phyloP scores from a whole-genome alignment of 192 early-diverging fungal genomes.

The Coemansia sp. region DNA sequence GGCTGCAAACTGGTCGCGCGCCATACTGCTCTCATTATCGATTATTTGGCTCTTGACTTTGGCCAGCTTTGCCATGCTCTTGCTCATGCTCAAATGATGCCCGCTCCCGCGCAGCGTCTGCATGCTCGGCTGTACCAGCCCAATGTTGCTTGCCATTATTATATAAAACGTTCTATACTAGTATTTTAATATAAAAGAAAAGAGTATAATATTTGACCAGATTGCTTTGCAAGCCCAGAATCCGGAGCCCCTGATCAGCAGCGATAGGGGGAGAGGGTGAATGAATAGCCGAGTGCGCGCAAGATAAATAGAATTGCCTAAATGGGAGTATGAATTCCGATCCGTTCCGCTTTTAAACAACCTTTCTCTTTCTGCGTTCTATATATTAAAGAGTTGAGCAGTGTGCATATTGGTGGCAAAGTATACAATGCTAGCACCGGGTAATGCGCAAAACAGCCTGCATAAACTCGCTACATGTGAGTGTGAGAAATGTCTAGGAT shows the following conservation, averaged over 20 bases:
- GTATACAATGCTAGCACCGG: too few relatives aligned
- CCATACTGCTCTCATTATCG: conserved; percentile 50
- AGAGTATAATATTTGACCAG: not conserved
- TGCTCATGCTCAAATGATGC: not conserved
- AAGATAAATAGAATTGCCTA: too few relatives aligned
- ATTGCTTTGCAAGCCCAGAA: not conserved
- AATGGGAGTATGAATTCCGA: too few relatives aligned
- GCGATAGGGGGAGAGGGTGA: too few relatives aligned
- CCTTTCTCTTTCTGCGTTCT: too few relatives aligned
- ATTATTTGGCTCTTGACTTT: conserved; percentile 9
- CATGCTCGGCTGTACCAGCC: not conserved
- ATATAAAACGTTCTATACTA: not conserved
- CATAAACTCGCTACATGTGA: too few relatives aligned
- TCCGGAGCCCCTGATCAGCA: conserved; percentile 5
- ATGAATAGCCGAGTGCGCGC: too few relatives aligned
- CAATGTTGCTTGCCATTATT: not conserved
- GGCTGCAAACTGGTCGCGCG: conserved; percentile 49
- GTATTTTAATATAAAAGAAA: not conserved
- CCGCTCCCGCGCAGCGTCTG: not conserved
- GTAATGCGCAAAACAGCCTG: too few relatives aligned
- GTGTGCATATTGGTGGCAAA: too few relatives aligned
- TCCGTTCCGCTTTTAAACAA: too few relatives aligned
- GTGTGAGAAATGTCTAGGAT: too few relatives aligned
- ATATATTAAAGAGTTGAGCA: too few relatives aligned
- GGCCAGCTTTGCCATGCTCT: not conserved